Conservation (phyloP, 768 basidiomycete species). For the Kwoniella europaea region DNA sequence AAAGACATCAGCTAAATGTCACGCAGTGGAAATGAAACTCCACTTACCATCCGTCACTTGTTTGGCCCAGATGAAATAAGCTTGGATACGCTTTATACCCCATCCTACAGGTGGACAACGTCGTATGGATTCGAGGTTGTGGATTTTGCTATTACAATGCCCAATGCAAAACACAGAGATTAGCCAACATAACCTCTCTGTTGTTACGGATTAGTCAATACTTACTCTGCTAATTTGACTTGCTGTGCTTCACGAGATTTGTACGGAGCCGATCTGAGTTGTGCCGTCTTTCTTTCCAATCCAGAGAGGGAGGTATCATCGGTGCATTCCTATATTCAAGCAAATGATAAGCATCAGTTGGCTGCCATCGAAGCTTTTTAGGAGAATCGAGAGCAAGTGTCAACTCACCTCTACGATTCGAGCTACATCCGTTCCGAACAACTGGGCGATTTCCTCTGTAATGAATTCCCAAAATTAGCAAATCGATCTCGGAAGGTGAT, state of each 20-base stretch:
- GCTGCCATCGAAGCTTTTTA: not conserved
- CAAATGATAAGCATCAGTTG: not conserved
- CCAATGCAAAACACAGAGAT: not conserved
- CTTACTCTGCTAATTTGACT: constrained; percentile 57
- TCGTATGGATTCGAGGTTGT: constrained; percentile 54
- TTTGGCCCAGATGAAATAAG: constrained; percentile 56
- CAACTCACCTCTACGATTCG: constrained; percentile 51
- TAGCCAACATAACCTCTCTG: too few relatives aligned
- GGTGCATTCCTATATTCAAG: constrained; percentile 49
- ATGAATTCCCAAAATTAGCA: not conserved
- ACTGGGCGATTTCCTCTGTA: constrained; percentile 49
- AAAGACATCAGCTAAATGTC: not conserved
- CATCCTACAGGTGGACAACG: constrained; percentile 56
- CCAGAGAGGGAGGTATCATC: constrained; percentile 47
- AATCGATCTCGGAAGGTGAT: too few relatives aligned
- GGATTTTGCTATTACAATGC: constrained; percentile 44
- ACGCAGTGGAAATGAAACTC: too few relatives aligned
- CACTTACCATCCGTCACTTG: constrained; percentile 50
- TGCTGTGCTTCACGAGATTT: constrained; percentile 54
- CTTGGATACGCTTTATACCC: constrained; percentile 50
- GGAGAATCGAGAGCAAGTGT: not conserved
- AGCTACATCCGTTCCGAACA: constrained; percentile 55
- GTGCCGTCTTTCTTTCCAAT: constrained; percentile 45
- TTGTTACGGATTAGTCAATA: not conserved
- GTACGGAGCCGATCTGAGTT: constrained; percentile 46